Conservation (phyloP, 768 basidiomycete genomes). For the Dioszegia aurantiaca region DNA sequence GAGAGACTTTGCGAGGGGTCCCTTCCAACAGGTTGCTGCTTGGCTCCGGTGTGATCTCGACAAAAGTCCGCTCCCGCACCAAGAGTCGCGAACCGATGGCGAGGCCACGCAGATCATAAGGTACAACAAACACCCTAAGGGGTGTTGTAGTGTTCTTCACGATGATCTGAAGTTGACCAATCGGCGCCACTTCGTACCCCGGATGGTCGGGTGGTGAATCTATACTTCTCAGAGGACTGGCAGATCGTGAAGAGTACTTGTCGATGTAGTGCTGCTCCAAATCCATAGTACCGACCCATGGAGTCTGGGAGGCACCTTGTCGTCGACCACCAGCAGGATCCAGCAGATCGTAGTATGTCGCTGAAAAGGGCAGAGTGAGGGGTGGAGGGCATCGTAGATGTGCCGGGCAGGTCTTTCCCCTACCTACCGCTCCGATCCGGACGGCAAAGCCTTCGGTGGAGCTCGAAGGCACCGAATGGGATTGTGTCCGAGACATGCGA, state of each 20-base stretch:
- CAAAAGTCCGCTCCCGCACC: conserved; percentile 41
- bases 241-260: conserved; percentile 5
- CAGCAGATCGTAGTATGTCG: conserved; percentile 45
- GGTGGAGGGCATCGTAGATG: conserved; percentile 35
- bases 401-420: conserved; percentile 28
- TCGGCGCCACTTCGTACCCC: conserved; percentile 40
- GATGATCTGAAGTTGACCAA: conserved; percentile 47
- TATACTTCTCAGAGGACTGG: not conserved
- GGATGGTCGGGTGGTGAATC: conserved; percentile 35
- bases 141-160: conserved; percentile 36
- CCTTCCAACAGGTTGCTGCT: no score
- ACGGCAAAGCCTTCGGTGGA: conserved; percentile 34
- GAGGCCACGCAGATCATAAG: conserved; percentile 43
- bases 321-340: conserved; percentile 9
- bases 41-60: conserved; percentile 10
- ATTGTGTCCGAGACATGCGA: conserved; percentile 46
- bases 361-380: conserved; percentile 39
- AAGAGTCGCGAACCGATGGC: conserved; percentile 40
- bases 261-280: conserved; percentile 38
- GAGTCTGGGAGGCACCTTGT: conserved; percentile 27
- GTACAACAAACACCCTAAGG: conserved; percentile 46
- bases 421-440: conserved; percentile 29
- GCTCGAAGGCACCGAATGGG: conserved; percentile 33
- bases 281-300: conserved; percentile 48
- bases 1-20: conserved; percentile 20